These are phyloP conservation scores for Allantophomopsis cytisporea DNA, from an alignment of 2,329 filamentous ascomycete genomes.

Conservation along the genomic window DNA sequence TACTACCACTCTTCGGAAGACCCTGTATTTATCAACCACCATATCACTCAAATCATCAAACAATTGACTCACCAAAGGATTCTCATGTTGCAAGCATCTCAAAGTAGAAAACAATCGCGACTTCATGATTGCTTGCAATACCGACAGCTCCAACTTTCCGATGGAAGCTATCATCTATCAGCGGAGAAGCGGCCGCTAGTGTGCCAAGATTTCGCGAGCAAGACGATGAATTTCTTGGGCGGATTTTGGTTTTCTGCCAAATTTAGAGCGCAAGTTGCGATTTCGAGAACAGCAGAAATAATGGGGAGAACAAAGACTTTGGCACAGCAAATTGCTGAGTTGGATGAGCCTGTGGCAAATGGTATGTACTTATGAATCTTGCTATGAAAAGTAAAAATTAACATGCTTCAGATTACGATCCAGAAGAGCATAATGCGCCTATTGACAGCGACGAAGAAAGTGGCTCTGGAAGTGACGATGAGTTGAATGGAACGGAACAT, in stretches of 20 bases:
- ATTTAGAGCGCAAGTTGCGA: neutral
- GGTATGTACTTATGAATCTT: conserved; percentile 27
- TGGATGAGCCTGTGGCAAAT: conserved; percentile 41
- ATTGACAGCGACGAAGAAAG: conserved; percentile 21
- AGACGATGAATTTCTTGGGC: conserved; percentile 1
- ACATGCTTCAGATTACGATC: conserved; percentile 21
- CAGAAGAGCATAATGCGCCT: conserved; percentile 17
- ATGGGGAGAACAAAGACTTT: conserved; percentile 40
- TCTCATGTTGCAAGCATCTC: conserved; percentile 57
- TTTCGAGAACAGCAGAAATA: conserved; percentile 8
- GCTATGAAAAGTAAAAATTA: neutral
- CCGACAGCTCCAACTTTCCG: conserved; percentile 3
- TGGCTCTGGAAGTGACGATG: conserved; percentile 35
- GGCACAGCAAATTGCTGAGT: conserved; percentile 46
- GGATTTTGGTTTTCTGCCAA: too few relatives aligned
- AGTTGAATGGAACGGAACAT: conserved; percentile 63
- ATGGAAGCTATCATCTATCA: conserved; percentile 6
- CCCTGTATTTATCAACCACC: conserved; percentile 39
- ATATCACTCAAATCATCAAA: neutral
- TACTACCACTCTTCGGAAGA: conserved; percentile 62
- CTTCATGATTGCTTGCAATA: conserved; percentile 13
- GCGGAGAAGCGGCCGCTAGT: conserved; percentile 12
- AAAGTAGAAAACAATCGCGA: conserved; percentile 39
- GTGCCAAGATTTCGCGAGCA: conserved; percentile 12
- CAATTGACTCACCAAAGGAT: conserved; percentile 54